Base-by-base conservation (phyloP, 495 filamentous ascomycete species). In the Cercophora newfieldiana region DNA sequence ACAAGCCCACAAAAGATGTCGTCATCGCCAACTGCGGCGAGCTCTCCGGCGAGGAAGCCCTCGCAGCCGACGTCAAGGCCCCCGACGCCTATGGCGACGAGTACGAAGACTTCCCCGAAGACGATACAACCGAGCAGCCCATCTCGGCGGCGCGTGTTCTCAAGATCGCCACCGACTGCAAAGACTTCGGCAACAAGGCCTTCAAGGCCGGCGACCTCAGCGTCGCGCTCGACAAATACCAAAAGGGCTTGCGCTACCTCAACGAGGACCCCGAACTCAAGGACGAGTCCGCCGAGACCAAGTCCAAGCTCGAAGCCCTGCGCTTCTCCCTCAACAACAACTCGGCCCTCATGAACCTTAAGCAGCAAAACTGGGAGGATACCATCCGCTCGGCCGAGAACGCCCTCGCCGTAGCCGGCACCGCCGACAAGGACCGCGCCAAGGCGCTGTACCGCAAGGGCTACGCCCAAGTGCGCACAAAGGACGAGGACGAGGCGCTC, bases 21-120 rank as follows among this genome's bases (percentile, higher is more conserved):
- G 86, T 85, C 33, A 93, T 99, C 70, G 70, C 77, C 75, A 88
- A 97, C 79, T 97, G 94, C 76, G 95, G 96, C 48, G 87, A 97
- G 81, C 86, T 98, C 48, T 83, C 82, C 0, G 91, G 85, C 18
- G 83, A 87, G 18, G 91, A 88, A 33, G 88, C 90, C 65, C 79
- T 86, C 48, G 75, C 82, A 56, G 85, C 85, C 59, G 82, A 82
- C 55, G 84, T 86, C 71, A 89, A 88, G 73, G 73, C 79, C 8
- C 81, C 90, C 49, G 96, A 99, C 75, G 80, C 84, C 29, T 94
- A 90, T 19, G 95, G 96, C 59, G 95, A 99, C 78, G 83, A 88
- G 14, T 97, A 96, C 79, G 96, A 98, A 78, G 96, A 98, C 76
- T 99, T 91, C 81, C 94, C 95, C 25, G 93, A 96, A 74, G 95